Conservation (phyloP, 345 rosid genomes). For the Bruguiera parviflora region DNA sequence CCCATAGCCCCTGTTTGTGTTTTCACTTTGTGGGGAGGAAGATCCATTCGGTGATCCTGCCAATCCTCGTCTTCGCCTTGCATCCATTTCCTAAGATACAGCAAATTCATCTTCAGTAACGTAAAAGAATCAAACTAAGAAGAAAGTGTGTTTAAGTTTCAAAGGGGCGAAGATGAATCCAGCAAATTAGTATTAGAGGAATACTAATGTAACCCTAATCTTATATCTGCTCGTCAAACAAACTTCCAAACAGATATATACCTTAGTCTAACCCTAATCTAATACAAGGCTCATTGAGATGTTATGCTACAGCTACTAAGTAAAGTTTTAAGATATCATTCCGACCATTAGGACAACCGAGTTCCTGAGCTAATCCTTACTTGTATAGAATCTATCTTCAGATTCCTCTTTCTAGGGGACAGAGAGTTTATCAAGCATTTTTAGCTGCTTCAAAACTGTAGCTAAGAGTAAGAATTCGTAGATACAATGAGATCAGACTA, state of each 20-base stretch:
- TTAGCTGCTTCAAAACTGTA: background rate
- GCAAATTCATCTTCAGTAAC: conserved; percentile 3
- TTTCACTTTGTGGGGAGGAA: conserved; percentile 60
- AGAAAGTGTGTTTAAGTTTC: background rate
- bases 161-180: background rate
- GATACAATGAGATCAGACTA: background rate
- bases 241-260: background rate
- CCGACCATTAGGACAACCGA: no score
- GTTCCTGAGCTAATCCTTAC: background rate
- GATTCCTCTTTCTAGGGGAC: background rate
- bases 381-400: background rate
- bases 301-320: background rate
- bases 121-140: background rate
- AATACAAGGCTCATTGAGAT: background rate
- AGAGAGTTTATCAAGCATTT: background rate
- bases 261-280: no score
- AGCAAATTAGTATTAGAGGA: background rate
- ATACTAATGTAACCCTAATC: background rate
- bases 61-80: conserved; percentile 59
- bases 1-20: conserved; percentile 52
- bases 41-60: conserved; percentile 56
- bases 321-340: background rate
- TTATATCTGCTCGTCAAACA: background rate
- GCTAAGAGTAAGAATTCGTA: background rate
- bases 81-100: conserved; percentile 71